Percentiles rank a stretch among this genome's conserved stretches.
phyloP scores from a whole-genome alignment of 2,329 filamentous ascomycete species.

The Colletotrichum paranaense region DNA sequence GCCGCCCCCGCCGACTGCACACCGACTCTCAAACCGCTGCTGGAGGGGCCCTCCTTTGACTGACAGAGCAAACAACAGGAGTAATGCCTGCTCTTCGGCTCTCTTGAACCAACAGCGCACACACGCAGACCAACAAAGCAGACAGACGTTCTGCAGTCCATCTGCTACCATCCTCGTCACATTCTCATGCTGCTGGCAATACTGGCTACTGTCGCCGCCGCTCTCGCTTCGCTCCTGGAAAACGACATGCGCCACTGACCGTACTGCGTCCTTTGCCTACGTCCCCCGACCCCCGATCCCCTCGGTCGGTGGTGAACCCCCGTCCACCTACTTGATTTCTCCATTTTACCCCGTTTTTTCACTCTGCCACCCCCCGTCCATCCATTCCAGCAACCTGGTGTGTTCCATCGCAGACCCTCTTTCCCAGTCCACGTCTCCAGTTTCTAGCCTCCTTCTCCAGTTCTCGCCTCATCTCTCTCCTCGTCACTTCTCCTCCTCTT shows the following conservation, averaged over 20 bases:
- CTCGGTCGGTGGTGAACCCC: background rate
- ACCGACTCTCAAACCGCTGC: background rate
- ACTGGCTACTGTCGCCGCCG: background rate
- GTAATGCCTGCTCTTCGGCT: background rate
- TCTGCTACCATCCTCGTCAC: background rate
- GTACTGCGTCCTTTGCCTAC: background rate
- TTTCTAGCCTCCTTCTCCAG: slow-evolving; percentile 7
- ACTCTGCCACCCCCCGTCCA: slow-evolving; percentile 13
- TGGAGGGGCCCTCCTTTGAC: background rate
- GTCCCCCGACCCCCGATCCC: background rate
- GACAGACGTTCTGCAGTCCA: background rate
- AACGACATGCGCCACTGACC: background rate
- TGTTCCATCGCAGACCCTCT: slow-evolving; percentile 30
- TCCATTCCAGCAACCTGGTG: slow-evolving; percentile 29
- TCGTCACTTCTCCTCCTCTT: slow-evolving; percentile 2
- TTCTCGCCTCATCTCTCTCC: slow-evolving; percentile 14
- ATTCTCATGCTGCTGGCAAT: background rate
- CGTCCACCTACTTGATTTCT: background rate
- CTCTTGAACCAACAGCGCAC: background rate
- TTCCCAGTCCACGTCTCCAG: slow-evolving; percentile 14
- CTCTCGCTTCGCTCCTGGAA: background rate
- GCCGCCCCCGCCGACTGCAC: background rate
- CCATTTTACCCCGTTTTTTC: slow-evolving; percentile 33
- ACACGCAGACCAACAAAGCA: background rate
- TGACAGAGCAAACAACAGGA: background rate